Conservation (phyloP, 306 rosid species). For the Vigna radiata region DNA sequence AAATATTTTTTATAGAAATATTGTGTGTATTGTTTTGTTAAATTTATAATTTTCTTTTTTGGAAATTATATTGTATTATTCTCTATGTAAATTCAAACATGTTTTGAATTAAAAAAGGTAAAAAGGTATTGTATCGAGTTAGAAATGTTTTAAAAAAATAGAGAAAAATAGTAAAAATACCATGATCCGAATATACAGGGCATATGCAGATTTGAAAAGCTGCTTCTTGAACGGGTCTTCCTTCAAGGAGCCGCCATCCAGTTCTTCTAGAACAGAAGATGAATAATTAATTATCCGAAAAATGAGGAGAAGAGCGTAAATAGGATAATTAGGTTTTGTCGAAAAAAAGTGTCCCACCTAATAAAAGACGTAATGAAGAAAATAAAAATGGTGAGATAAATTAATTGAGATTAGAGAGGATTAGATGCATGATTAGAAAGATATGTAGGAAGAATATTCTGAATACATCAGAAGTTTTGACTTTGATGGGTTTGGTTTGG, state of each 20-base stretch:
- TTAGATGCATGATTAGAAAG: conserved; percentile 24
- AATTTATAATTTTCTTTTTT: too few species aligned
- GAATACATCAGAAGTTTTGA: conserved; percentile 35
- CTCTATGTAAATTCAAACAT: background rate
- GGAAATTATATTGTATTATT: too few species aligned
- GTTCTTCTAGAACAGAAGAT: background rate
- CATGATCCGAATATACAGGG: background rate
- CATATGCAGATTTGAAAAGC: background rate
- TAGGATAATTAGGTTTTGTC: background rate
- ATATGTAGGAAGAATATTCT: conserved; percentile 24
- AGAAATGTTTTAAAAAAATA: background rate
- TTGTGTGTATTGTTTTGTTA: too few species aligned
- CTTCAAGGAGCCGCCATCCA: background rate
- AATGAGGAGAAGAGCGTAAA: background rate
- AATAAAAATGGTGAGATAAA: background rate
- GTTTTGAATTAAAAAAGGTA: background rate
- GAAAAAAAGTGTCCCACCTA: background rate
- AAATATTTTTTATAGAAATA: too few species aligned
- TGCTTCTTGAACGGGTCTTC: background rate
- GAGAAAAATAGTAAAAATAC: background rate
- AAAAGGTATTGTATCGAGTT: background rate
- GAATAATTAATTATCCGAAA: background rate
- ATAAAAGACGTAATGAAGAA: background rate
- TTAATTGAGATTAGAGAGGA: background rate
- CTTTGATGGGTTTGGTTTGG: conserved; percentile 6